Base-by-base conservation (phyloP, 768 basidiomycete species). In the Pisolithus tinctorius region DNA sequence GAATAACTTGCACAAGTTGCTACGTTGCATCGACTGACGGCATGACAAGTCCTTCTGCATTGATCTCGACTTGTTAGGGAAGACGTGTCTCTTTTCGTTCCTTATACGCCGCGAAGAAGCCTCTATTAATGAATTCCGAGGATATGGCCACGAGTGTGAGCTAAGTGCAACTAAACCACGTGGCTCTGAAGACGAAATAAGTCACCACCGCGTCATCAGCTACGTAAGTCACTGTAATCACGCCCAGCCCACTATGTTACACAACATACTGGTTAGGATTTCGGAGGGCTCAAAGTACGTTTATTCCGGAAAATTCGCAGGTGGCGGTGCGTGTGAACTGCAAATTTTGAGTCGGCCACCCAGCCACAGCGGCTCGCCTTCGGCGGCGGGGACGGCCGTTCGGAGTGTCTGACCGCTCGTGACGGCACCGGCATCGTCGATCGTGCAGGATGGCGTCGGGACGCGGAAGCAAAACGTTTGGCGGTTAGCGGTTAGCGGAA, bases 131-230 rank as follows among this genome's bases (percentile, higher is more conserved):
- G 56, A 74, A 13, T 64, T 60, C 11, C 73, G 71, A 16, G 68
- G 66, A 0, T 89, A 71, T 62, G 85, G 85, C 0, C 69, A 77
- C 44, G 81, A 77, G 51, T 91, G 85, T 57, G 80, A 86, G 58
- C 74, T 71, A 53, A 77, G 75, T 0, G 72, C 75, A 4, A 83
- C 85, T 0, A 65, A 51, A n/a, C 58, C 67, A n/a, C 76, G 74
- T 4, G 78, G 76, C 38, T 83, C 83, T 55, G 73, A 75, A 49
- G 65, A 71, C 26, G 71, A 71, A 43, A 70, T 76, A 1, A 83
- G 77, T 0, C 84, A 88, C 56, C 78, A 85, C 58, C 74, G 84
- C 20, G 78, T 84, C 50, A 63, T 86, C 11, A 70, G 68, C 55
- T 86, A 85, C 54, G 86, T 86, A 63, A 67, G 82, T 63, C 11